Percentiles rank a stretch among this genome's conserved stretches.
Evolutionary conservation across 202 grass and related monocot genomes (phyloP).

Genomic region (Setaria viridis): DNA sequence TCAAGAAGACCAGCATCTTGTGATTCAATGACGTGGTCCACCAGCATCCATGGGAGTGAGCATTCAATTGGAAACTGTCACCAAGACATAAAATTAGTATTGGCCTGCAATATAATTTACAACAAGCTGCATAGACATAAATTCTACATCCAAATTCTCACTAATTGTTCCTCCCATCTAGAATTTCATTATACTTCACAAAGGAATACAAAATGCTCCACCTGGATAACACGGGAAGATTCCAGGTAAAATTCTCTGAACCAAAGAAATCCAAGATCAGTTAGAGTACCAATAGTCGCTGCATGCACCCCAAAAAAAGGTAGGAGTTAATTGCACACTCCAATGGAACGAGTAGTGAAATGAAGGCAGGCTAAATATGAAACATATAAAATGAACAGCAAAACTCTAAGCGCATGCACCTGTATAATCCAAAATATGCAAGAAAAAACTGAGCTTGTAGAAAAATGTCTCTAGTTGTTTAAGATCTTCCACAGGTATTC

Average conservation of each 20-base stretch:
- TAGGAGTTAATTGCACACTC: slow-evolving; percentile 42
- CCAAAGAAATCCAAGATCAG: slow-evolving; percentile 99
- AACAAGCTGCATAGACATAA: slow-evolving; percentile 19
- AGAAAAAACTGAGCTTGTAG: slow-evolving; percentile 98
- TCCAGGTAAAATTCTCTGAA: slow-evolving; percentile 99
- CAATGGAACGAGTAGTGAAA: slow-evolving; percentile 28
- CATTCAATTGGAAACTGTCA: slow-evolving; percentile 97
- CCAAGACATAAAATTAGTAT: slow-evolving; percentile 39
- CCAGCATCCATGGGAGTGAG: slow-evolving; percentile 98
- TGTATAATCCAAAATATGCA: slow-evolving; percentile 99
- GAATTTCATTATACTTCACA: slow-evolving; percentile 38
- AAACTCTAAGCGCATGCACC: slow-evolving; percentile 48
- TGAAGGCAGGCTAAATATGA: neutral
- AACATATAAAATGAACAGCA: slow-evolving; percentile 19
- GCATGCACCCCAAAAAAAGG: slow-evolving; percentile 57
- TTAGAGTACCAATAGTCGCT: slow-evolving; percentile 93
- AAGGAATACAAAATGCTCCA: slow-evolving; percentile 41
- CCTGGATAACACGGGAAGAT: slow-evolving; percentile 99
- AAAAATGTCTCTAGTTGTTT: slow-evolving; percentile 98
- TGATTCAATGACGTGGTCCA: slow-evolving; percentile 84
- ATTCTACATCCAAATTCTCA: slow-evolving; percentile 34
- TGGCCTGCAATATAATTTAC: slow-evolving; percentile 24
- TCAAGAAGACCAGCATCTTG: slow-evolving; percentile 97
- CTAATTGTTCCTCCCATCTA: slow-evolving; percentile 22
- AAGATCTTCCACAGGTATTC: slow-evolving; percentile 93